Evolutionary conservation across 305 asterid species (phyloP).

Genomic region (Fraxinus nigra): DNA sequence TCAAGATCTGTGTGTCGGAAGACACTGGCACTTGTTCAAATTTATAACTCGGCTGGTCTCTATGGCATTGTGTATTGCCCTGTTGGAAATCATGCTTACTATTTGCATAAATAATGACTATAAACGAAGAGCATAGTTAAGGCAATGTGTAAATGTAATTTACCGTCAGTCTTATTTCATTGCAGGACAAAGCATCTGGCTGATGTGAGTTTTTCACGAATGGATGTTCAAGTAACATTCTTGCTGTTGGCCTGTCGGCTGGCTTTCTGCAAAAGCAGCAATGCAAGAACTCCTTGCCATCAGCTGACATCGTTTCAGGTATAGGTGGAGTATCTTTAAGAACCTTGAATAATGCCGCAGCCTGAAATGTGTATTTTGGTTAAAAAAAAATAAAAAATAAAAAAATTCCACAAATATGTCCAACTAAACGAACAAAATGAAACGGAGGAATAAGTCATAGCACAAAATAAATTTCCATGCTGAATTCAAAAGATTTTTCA

Average conservation of each 20-base stretch:
- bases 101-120: not conserved
- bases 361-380: constrained; percentile 35
- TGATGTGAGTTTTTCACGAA: constrained; percentile 37
- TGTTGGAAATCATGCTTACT: constrained; percentile 23
- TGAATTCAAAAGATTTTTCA: not conserved
- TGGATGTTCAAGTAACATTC: constrained; percentile 66
- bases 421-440: not conserved
- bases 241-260: constrained; percentile 75
- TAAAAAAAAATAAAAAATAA: not conserved
- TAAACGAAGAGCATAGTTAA: not conserved
- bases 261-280: constrained; percentile 81
- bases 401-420: not conserved
- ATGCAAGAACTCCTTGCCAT: constrained; percentile 78
- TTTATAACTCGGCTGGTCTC: constrained; percentile 14
- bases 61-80: constrained; percentile 27
- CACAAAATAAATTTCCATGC: not conserved
- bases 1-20: constrained; percentile 25
- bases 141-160: constrained; percentile 5
- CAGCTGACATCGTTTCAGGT: constrained; percentile 77
- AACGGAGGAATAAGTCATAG: not conserved
- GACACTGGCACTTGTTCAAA: constrained; percentile 25
- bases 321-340: constrained; percentile 73
- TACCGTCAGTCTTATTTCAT: constrained; percentile 36
- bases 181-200: not conserved
- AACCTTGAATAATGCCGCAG: constrained; percentile 86